Evolutionary conservation across 116 monocot genomes (phyloP).

Genomic region (Thalassia testudinum): DNA sequence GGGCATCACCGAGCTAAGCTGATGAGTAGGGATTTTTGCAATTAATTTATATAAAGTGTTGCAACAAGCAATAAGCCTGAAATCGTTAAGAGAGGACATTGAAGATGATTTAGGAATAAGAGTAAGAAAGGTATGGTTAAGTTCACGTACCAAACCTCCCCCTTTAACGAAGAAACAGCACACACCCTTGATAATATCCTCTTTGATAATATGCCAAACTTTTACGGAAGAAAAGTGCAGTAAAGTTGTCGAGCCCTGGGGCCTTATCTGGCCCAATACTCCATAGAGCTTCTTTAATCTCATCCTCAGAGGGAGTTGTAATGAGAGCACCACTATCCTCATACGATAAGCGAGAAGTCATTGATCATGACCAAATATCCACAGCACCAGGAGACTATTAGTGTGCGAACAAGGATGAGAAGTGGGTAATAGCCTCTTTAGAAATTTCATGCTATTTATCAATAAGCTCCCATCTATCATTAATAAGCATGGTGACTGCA

Average conservation of each 20-base stretch:
- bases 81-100: neutral
- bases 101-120: neutral
- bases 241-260: neutral
- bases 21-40: neutral
- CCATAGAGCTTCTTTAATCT: too few species aligned
- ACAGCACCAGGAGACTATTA: too few species aligned
- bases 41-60: neutral
- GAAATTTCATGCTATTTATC: too few species aligned
- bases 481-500: too few species aligned
- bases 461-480: too few species aligned
- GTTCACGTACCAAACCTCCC: neutral
- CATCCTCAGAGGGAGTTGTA: too few species aligned
- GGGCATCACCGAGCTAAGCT: neutral
- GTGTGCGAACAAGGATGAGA: too few species aligned
- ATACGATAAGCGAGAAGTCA: too few species aligned
- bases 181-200: too few species aligned
- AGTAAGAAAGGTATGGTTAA: neutral
- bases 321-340: too few species aligned
- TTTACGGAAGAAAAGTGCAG: neutral
- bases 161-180: neutral
- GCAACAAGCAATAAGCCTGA: neutral
- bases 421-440: too few species aligned
- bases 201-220: neutral
- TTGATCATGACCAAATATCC: too few species aligned
- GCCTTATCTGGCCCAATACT: neutral